Base-by-base conservation (phyloP, 2,329 filamentous ascomycete species). In the Microsporum canis region DNA sequence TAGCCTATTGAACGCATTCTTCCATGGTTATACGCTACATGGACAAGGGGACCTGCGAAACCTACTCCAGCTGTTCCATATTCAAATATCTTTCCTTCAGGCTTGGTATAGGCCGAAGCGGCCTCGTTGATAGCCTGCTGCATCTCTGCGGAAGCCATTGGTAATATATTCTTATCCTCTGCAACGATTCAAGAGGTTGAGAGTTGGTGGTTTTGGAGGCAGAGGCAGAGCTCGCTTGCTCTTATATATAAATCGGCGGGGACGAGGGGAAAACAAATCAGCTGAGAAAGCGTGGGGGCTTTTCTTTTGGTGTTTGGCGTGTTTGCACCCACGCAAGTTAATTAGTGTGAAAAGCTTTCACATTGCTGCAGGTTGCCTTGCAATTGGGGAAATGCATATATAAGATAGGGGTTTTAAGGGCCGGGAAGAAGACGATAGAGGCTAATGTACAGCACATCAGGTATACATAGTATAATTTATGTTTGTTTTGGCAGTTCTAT, bases 31-130 rank as follows among this genome's bases (percentile, higher is more conserved):
- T 57, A 58, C 64, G 57, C 56, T 63, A 51, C 63, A 58, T 60
- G 64, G 64, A 69, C 63, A 66, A 27, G 36, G 33, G 45, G 53
- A 12, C 43, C 8, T 60, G n/a, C 60, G 38, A 59, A n/a, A 77
- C 82, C 73, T 77, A 84, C 82, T 63, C 82, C 82, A 63, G 82
- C 82, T 63, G 82, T 84, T 66, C 82, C 82, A 77, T 84, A 84
- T 63, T 79, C 75, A 70, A 83, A 84, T 60, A 77, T 75, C 67
- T 71, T 76, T 61, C 76, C 78, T 58, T 75, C 72, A 8, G 78
- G 78, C 70, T 80, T 80, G 23, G 73, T 71, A 68, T 80, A 80
- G 63, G 77, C 76, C 61, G 72, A 70, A 47, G 77, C 79, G 59
- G 77, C 78, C 64, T 78, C 71, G 57, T 73, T 67, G 68, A 82